Percentiles rank a stretch among this genome's conserved stretches.
These are phyloP conservation scores for Cladosporium velox DNA, from an alignment of 2,329 filamentous ascomycete species.

Conservation along the genomic window DNA sequence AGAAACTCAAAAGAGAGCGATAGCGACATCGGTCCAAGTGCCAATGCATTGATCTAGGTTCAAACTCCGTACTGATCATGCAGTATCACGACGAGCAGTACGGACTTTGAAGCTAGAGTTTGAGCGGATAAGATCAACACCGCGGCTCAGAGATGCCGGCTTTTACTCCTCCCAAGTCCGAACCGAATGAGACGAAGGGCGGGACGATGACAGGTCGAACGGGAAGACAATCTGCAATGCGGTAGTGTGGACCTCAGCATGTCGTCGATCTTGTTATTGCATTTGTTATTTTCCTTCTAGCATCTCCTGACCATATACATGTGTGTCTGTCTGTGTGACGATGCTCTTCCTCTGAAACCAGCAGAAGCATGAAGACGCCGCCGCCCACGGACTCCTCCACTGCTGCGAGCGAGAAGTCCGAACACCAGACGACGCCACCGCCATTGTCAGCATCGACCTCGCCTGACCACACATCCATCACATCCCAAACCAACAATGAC, in stretches of 20 bases:
- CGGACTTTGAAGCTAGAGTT: no score
- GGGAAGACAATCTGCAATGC: neutral
- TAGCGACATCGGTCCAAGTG: no score
- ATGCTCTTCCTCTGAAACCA: neutral
- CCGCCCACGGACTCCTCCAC: neutral
- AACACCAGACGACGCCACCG: neutral
- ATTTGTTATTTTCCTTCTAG: neutral
- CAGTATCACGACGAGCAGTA: no score
- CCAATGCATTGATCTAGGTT: no score
- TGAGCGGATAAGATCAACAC: neutral
- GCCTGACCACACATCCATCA: neutral
- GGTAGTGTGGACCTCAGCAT: neutral
- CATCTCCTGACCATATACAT: neutral
- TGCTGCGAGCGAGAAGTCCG: constrained; percentile 15
- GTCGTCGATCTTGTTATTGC: neutral
- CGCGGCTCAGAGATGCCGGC: neutral
- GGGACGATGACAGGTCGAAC: constrained; percentile 13
- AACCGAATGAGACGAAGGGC: neutral
- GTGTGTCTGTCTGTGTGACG: neutral
- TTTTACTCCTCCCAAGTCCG: constrained; percentile 1
- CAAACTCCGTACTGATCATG: no score
- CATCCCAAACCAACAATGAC: neutral
- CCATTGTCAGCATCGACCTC: neutral
- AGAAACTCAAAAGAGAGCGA: no score
- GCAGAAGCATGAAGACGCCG: constrained; percentile 10